phyloP scores from a whole-genome alignment of 140 eudicot species.

The Ambrosia hybrid region DNA sequence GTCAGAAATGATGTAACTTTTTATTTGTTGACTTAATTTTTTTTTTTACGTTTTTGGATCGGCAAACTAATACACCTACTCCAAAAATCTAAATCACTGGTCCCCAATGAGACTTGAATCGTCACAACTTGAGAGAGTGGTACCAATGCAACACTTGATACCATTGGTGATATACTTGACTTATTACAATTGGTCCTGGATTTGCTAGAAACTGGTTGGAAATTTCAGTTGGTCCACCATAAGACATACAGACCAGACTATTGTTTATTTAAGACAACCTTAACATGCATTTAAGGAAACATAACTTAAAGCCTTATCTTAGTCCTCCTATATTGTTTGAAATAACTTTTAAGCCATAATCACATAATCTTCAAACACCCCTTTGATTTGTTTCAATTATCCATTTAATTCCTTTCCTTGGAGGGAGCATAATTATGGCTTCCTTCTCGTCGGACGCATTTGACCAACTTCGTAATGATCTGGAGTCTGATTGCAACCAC shows the following conservation, averaged over 20 bases:
- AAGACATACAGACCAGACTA: neutral
- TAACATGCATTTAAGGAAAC: neutral
- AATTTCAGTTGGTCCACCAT: neutral
- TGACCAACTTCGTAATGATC: neutral
- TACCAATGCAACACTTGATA: neutral
- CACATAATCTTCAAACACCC: neutral
- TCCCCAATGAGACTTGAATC: no score
- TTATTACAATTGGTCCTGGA: no score
- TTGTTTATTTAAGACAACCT: neutral
- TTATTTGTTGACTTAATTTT: neutral
- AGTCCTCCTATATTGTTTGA: neutral
- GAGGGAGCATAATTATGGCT: neutral
- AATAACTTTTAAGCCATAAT: neutral
- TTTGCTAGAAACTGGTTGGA: neutral
- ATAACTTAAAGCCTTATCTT: neutral
- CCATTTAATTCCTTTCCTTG: neutral
- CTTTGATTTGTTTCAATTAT: neutral
- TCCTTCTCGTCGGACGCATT: neutral
- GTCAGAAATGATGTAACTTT: neutral
- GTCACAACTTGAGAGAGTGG: neutral
- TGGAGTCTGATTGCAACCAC: constrained; percentile 1
- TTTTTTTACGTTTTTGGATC: no score
- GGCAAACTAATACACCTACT: no score
- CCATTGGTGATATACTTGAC: neutral
- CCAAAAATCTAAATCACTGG: no score